Evolutionary conservation across 306 rosid genomes (phyloP), one percentile per base, ranked within the genome.

Genomic region (Cicer arietinum): DNA sequence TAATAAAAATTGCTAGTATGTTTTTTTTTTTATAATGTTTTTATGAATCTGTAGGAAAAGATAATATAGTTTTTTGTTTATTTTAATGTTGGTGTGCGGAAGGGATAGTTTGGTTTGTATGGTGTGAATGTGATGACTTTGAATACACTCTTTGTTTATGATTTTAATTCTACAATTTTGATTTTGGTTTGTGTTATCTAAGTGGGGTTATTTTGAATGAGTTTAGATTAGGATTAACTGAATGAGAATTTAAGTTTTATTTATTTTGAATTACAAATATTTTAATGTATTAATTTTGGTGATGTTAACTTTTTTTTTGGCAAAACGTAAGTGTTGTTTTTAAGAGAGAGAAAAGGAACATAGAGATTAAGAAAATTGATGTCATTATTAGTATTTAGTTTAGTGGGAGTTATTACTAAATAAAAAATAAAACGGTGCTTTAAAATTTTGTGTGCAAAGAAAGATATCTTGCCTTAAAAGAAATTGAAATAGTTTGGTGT

Each of bases 71-170:
- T 30, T 30, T 41, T 65, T 41, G 8, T 4, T 5, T 64, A 16
- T 14, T 41, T 42, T 65, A 16, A 43, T 43, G 14, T 9, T 17
- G 50, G 69, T 20, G 70, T 65, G 14, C 5, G 12, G 44, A 16
- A 41, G 14, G 70, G 50, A 20, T 65, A 42, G 5, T 65, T 65
- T 65, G 39, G 70, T 65, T 40, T 17, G 5, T 6, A 2, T 42
- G 20, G 5, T 42, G 20, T 60, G 20, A 44, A 10, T 17, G 14
- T 42, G 10, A 10, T 65, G 52, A 18, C 52, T 65, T 65, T 65
- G 70, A 65, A 65, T 16, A 65, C 35, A 42, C 50, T 16, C 70
- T 64, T 47, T 57, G 64, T 25, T 58, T 10, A 11, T 57, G 37
- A 57, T 5, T 51, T 54, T 4, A 54, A 20, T 54, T 22, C 6